Evolutionary conservation across 768 basidiomycete species (phyloP), one percentile per base, ranked within the genome.

Genomic region (Termitomyces sp.): DNA sequence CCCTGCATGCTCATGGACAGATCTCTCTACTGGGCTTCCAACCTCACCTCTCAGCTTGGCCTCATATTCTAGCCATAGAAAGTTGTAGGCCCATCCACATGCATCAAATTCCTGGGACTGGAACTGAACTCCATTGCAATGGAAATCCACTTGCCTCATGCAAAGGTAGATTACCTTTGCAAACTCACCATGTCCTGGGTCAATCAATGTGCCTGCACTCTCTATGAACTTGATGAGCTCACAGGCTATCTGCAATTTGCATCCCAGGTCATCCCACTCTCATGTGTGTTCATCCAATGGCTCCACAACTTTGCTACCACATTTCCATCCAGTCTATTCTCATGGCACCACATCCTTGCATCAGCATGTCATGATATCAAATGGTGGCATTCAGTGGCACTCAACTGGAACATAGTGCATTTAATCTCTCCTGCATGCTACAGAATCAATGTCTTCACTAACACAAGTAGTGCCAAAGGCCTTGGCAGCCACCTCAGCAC

Each of bases 311-410:
- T 37, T 3, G 2, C 37, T 2, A 37, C 37, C 10, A 37, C 10
- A 37, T 37, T 37, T 37, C 10, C 2, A 37, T 37, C 37, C 37
- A 37, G 37, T 2, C 37, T 37, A 37, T 37, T 37, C 37, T 37
- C 2, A 37, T 10, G 3, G 37, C 2, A 3, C 37, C 37, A 37
- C 37, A 37, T 37, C 10, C 2, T 2, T 37, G 9, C 6, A 4
- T 8, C 15, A 1, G 17, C 43, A 45, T 20, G n/a, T 2, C 1
- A 9, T 1, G 6, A 45, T 0, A 0, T n/a, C 0, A 9, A 6
- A 7, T 45, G 43, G 43, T 45, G 15, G 43, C n/a, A 20, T 10
- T 37, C 37, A 37, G 37, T 37, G 37, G 37, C 37, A 37, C 37
- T 37, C 37, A 37, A 37, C 10, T 37, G 37, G 37, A 37, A 37